Base-by-base conservation (phyloP, 805 yeast genomes). In the Deakozyma indianensis region DNA sequence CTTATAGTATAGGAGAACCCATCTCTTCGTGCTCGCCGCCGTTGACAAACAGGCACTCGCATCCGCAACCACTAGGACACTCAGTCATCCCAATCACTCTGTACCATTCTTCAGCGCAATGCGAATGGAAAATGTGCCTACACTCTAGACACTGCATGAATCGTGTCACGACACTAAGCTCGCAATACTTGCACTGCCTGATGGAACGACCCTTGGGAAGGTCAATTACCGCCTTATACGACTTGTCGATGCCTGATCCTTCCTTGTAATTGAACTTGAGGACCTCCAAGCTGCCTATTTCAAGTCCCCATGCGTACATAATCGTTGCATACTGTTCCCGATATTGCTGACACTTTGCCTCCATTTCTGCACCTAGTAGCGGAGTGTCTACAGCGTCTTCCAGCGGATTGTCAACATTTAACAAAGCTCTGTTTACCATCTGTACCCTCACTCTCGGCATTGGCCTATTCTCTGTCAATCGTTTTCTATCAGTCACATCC, bases 291-390 rank as follows among this genome's bases (percentile, higher is more conserved):
- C 95, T 63, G 51, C 80, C 76, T n/a, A 83, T 71, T 0, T 87
- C 83, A 18, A 87, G 67, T 0, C 92, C 94, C 96, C 96, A 90
- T 27, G 73, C 61, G 55, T 74, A 83, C 14, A 88, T 65, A 56
- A 88, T 70, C 18, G 80, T 74, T 0, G 96, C 87, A 59, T 90
- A 88, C 52, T 78, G 80, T 20, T 73, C 69, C 35, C 95, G 60
- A 56, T 75, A 73, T 9, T 32, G 38, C 11, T 11, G 11, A 20
- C 38, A 32, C 16, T 32, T 32, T 14, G 38, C 18, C 18, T 32
- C 38, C 4, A 32, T 14, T n/a, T 32, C 38, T 11, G 38, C 20
- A 4, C 18, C 38, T 14, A 32, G 38, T 7, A 5, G 16, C 18
- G 20, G 20, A 9, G 18, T 20, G 7, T 9, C 38, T 5, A 7